Conservation (phyloP, 2,329 filamentous ascomycete genomes). For the Claviceps citrina region DNA sequence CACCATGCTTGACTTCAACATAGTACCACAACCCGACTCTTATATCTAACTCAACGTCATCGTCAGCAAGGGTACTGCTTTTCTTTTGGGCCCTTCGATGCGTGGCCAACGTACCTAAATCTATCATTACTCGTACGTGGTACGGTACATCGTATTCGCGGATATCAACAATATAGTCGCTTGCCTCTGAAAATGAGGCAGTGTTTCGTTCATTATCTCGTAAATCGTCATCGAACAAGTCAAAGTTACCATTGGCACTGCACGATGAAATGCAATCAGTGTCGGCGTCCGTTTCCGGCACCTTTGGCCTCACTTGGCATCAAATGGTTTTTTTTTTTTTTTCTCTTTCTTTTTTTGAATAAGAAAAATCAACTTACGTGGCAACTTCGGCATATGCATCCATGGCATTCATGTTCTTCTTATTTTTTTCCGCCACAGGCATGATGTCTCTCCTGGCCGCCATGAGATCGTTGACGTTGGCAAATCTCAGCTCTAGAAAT, state of each 20-base stretch:
- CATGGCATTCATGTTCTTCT: conserved; percentile 90
- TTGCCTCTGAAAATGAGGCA: conserved; percentile 66
- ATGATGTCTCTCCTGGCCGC: conserved; percentile 70
- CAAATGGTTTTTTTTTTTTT: too few species aligned
- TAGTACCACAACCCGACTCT: conserved; percentile 95
- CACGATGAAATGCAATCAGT: conserved; percentile 8
- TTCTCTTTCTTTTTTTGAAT: too few species aligned
- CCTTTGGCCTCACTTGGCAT: neutral
- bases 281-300: neutral
- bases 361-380: too few species aligned
- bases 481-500: conserved; percentile 74
- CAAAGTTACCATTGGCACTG: conserved; percentile 67
- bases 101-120: conserved; percentile 47
- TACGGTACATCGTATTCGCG: conserved; percentile 98
- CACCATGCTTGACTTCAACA: conserved; percentile 83
- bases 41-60: conserved; percentile 48
- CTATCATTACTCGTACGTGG: conserved; percentile 96
- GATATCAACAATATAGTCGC: conserved; percentile 96
- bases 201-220: conserved; percentile 68
- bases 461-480: conserved; percentile 74
- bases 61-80: conserved; percentile 11
- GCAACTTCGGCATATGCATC: conserved; percentile 96
- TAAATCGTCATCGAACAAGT: conserved; percentile 87
- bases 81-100: neutral
- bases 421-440: conserved; percentile 91